Base-by-base conservation (phyloP, 495 filamentous ascomycete genomes). In the Glutinoglossum americanum region DNA sequence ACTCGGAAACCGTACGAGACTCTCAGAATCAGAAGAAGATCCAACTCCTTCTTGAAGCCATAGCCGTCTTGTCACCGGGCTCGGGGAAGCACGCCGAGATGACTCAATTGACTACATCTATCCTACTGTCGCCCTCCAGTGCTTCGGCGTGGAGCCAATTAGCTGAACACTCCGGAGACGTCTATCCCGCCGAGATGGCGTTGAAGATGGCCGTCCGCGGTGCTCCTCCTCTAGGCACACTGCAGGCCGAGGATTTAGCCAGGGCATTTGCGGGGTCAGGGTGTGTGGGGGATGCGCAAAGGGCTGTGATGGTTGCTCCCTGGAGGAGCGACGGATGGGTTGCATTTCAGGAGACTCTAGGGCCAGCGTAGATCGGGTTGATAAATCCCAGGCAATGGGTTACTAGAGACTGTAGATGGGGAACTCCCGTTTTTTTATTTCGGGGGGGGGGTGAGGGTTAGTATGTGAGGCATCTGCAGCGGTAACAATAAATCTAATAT, bases 131-230 rank as follows among this genome's bases (percentile, higher is more conserved):
- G 48, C 90, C 90, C 1, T 76, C 78, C 27, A 72, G 85, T 55
- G 79, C 87, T 15, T 73, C 82, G 51, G 84, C 84, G 39, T 97
- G 90, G 90, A 74, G 75, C 60, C 74, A 81, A 48, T 69, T 96
- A 49, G 78, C 83, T 0, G 72, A 72, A 17, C 73, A 77, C 0
- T 76, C 74, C 1, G 72, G 73, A 37, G 69, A 71, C 39, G 27
- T 71, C 25, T 80, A 82, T 64, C 76, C 85, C 3, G 80, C 84
- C 0, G 78, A 82, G 55, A 92, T 92, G 84, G 86, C 87, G 48
- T 68, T 94, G 59, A 74, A 82, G 62, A 83, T 86, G 17, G 89
- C 87, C n/a, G 55, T 77, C 23, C 81, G 80, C 62, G 78, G 74
- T 19, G 78, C 84, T 9, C 83, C 88, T 45, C 87, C 88, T 3